Evolutionary conservation across 208 protist genomes (phyloP), one percentile per base, ranked within the genome.

Genomic region (Acanthamoeba polyphaga): DNA sequence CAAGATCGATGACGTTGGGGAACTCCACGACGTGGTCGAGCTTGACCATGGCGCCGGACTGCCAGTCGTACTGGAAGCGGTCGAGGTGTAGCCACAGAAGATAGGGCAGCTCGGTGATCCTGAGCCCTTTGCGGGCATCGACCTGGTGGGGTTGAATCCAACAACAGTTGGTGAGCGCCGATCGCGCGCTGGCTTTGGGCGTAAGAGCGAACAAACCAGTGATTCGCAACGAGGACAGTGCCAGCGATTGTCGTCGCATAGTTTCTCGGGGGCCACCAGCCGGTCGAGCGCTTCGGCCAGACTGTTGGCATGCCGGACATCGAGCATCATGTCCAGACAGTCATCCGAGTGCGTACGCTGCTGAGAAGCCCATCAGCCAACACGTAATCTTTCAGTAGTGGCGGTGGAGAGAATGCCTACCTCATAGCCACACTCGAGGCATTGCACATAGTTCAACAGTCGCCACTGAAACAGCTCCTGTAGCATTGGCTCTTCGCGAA

Each of bases 341-440:
- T 74, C 46, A 49, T 92, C 87, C 4, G 3, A 17, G 19, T 60
- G 2, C 38, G 87, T 76, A 0, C 96, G 22, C 97, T 60, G 5
- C 87, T 95, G 76, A 97, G 97, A 17, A 97, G 58, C 12, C 97
- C 96, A 10, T 96, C 55, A 51, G 62, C 92, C 2, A 97, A 82
- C 74, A 60, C 55, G 55, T 60, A 12, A 4, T 60, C n/a, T n/a
- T n/a, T n/a, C n/a, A n/a, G n/a, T n/a, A n/a, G n/a, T n/a, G n/a
- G n/a, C n/a, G n/a, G 55, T 60, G 55, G 55, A 60, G 55, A 60
- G 55, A n/a, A n/a, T n/a, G n/a, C 43, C 43, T 15, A 62, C 22
- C 58, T 62, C 58, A 62, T 27, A 62, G 9, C 58, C 58, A 62
- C 58, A 62, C 58, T 4, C 58, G 0, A 62, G 24, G 58, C 58